Evolutionary conservation across 768 basidiomycete genomes (phyloP), one percentile per base, ranked within the genome.

Genomic region (Podaxis rugospora): DNA sequence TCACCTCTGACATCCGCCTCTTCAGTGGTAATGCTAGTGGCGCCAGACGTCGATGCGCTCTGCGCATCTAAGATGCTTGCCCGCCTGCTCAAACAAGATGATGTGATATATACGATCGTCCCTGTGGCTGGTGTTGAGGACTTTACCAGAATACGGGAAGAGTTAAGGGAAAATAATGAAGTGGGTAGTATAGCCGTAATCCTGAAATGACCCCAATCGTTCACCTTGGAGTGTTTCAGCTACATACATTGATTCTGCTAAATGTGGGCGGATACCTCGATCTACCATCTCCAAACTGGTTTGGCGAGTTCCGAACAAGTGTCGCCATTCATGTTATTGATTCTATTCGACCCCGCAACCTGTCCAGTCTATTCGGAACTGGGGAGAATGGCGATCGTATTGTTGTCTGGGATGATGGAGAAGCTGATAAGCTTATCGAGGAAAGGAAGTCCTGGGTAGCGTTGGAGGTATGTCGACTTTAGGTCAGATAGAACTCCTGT

Each of bases 391-490:
- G 81, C 11, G 86, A 90, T 63, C 79, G 89, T 55, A 85, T 98
- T 18, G 77, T 96, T 32, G 81, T 98, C 0, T 99, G 97, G 97
- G 93, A 95, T 64, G 95, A 96, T 67, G 93, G 93, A 3, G 87
- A 84, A 16, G 88, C 86, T 1, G 86, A 87, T 59, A 79, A 80
- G 59, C 76, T 96, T 66, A 76, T 77, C 39, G 83, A 89, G 47
- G 88, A 93, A 67, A 81, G 82, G 67, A 86, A 85, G 67, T 90
- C 94, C 42, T 98, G 89, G 86, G 90, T 95, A 73, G 84, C 88
- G 11, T 72, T 94, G 4, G 84, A 88, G 75, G 95, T 95, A 68
- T 65, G 83, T 72, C 28, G 47, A n/a, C 18, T 46, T 37, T 28
- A 32, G 57, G 61, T 14, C 40, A 18, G 14, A 59, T 59, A 35